Conservation (phyloP, 495 filamentous ascomycete species). For the Penicillium desertorum region DNA sequence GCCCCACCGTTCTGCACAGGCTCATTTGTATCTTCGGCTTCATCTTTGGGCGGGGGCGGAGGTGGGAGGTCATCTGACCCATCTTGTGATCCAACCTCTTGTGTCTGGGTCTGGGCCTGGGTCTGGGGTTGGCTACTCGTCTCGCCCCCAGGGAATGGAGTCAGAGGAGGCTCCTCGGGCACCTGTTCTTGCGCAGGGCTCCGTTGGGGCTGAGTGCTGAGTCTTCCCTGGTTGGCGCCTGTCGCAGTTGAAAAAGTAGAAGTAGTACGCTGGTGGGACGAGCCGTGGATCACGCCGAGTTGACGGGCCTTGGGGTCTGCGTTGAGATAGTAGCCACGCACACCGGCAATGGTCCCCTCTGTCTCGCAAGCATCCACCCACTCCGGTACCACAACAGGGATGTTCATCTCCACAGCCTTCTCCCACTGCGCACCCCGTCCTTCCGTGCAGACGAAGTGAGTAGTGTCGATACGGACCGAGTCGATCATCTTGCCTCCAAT, state of each 20-base stretch:
- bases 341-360: conserved; percentile 89
- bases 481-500: conserved; percentile 94
- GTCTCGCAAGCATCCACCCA: conserved; percentile 95
- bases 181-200: conserved; percentile 25
- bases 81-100: conserved; percentile 35
- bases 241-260: conserved; percentile 34
- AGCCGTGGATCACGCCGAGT: conserved; percentile 49
- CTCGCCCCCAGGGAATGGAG: conserved; percentile 46
- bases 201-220: conserved; percentile 24
- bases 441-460: conserved; percentile 98
- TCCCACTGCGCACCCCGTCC: conserved; percentile 89
- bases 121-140: conserved; percentile 35
- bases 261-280: conserved; percentile 45
- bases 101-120: conserved; percentile 19
- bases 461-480: conserved; percentile 92
- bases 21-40: conserved; percentile 20
- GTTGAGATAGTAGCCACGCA: conserved; percentile 92
- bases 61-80: conserved; percentile 25
- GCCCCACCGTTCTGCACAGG: conserved; percentile 25
- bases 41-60: conserved; percentile 43
- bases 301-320: conserved; percentile 70
- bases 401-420: conserved; percentile 95
- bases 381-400: conserved; percentile 95
- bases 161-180: conserved; percentile 38
- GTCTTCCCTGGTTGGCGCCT: conserved; percentile 28